Evolutionary conservation across 1,284 basidiomycete species (phyloP).

Genomic region (Wallemia mellicola): DNA sequence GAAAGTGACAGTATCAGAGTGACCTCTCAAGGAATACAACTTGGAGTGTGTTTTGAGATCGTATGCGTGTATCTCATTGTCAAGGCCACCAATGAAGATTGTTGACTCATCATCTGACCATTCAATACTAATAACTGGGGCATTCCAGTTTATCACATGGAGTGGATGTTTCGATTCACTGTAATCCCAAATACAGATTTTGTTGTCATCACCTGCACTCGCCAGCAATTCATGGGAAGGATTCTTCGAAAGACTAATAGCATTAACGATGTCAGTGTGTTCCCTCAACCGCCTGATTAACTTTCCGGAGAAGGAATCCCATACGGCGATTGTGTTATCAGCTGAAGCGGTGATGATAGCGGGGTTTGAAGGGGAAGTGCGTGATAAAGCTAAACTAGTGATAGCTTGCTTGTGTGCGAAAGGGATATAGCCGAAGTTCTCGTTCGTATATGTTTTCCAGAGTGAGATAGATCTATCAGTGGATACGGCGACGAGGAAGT

Average conservation of each 20-base stretch:
- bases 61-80: slow-evolving; percentile 72
- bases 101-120: slow-evolving; percentile 67
- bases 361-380: slow-evolving; percentile 23
- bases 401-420: slow-evolving; percentile 45
- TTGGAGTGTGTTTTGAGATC: slow-evolving; percentile 53
- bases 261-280: slow-evolving; percentile 63
- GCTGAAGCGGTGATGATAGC: slow-evolving; percentile 46
- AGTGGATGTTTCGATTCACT: slow-evolving; percentile 31
- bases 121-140: slow-evolving; percentile 66
- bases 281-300: slow-evolving; percentile 33
- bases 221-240: slow-evolving; percentile 38
- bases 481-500: slow-evolving; percentile 55
- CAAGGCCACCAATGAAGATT: slow-evolving; percentile 60
- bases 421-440: slow-evolving; percentile 45
- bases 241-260: slow-evolving; percentile 46
- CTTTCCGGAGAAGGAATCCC: slow-evolving; percentile 47
- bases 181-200: slow-evolving; percentile 52
- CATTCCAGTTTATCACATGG: slow-evolving; percentile 47
- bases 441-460: slow-evolving; percentile 50
- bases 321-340: slow-evolving; percentile 43
- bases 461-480: slow-evolving; percentile 43
- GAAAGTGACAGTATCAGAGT: slow-evolving; percentile 64
- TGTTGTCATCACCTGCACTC: slow-evolving; percentile 64
- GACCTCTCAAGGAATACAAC: slow-evolving; percentile 42
- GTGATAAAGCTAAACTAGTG: slow-evolving; percentile 49